phyloP scores from a whole-genome alignment of 164 flowering plant species.

The Litsea cubeba region DNA sequence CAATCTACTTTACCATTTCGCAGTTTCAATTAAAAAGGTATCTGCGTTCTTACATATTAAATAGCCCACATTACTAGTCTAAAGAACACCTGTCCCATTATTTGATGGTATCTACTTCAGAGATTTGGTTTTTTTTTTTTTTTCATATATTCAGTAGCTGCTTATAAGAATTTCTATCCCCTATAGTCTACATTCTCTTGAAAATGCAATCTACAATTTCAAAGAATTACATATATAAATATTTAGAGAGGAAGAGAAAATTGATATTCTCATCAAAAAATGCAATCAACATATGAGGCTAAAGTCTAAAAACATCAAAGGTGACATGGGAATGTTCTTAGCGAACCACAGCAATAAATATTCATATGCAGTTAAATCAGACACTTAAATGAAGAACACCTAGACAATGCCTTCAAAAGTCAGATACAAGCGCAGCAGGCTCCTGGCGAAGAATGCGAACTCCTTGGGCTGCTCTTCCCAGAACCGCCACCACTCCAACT shows the following conservation, averaged over 20 bases:
- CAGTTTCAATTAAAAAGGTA: too few species aligned
- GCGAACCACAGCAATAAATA: background rate
- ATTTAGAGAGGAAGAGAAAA: background rate
- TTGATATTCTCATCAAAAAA: background rate
- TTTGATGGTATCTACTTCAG: too few species aligned
- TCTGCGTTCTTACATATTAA: too few species aligned
- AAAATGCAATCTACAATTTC: too few species aligned
- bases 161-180: too few species aligned
- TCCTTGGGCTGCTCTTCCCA: slow-evolving; percentile 48
- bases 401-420: slow-evolving; percentile 14
- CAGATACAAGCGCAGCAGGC: slow-evolving; percentile 68
- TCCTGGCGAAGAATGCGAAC: slow-evolving; percentile 73
- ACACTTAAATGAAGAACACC: slow-evolving; percentile 5
- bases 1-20: too few species aligned
- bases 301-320: background rate
- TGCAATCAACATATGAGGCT: background rate
- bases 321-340: background rate
- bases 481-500: slow-evolving; percentile 50
- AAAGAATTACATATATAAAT: too few species aligned
- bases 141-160: too few species aligned
- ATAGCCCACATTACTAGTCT: too few species aligned
- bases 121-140: too few species aligned
- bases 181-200: too few species aligned
- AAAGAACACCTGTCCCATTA: too few species aligned
- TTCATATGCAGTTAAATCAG: background rate